A percentile compares a stretch with the other conserved stretches of the same genome.
Conservation (phyloP, 805 yeast species). For the Lachancea fermentati region DNA sequence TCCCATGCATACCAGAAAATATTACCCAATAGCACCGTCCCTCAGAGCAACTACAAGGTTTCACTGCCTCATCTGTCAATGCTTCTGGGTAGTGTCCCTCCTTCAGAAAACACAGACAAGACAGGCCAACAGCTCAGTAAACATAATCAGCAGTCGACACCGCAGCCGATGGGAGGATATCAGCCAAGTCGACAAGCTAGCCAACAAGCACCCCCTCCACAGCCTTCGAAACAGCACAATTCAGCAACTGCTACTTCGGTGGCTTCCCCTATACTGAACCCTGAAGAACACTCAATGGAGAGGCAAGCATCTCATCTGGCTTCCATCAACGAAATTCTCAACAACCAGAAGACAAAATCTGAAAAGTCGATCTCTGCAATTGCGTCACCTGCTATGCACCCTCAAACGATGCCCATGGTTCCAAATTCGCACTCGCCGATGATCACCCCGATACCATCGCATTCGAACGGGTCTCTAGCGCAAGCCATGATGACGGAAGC, state of each 20-base stretch:
- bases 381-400: neutral
- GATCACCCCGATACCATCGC: neutral
- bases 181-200: neutral
- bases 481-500: slow-evolving; percentile 3
- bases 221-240: neutral
- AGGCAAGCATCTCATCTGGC: slow-evolving; percentile 16
- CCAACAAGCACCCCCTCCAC: neutral
- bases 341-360: slow-evolving; percentile 4
- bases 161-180: neutral
- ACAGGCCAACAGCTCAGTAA: neutral
- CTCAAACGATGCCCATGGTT: slow-evolving; percentile 1
- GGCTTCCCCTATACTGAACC: slow-evolving; percentile 13
- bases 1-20: neutral
- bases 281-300: slow-evolving; percentile 5
- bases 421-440: slow-evolving; percentile 1
- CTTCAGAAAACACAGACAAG: neutral
- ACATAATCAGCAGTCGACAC: neutral
- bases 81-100: slow-evolving; percentile 7
- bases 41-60: neutral
- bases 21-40: slow-evolving; percentile 4
- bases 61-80: slow-evolving; percentile 12
- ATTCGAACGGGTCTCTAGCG: neutral
- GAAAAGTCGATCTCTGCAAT: slow-evolving; percentile 2
- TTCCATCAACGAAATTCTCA: slow-evolving; percentile 17
- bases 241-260: slow-evolving; percentile 3